A percentile compares a stretch with the other conserved stretches of the same genome.
phyloP scores from a whole-genome alignment of 495 filamentous ascomycete species.

The Trichoderma gamsii region DNA sequence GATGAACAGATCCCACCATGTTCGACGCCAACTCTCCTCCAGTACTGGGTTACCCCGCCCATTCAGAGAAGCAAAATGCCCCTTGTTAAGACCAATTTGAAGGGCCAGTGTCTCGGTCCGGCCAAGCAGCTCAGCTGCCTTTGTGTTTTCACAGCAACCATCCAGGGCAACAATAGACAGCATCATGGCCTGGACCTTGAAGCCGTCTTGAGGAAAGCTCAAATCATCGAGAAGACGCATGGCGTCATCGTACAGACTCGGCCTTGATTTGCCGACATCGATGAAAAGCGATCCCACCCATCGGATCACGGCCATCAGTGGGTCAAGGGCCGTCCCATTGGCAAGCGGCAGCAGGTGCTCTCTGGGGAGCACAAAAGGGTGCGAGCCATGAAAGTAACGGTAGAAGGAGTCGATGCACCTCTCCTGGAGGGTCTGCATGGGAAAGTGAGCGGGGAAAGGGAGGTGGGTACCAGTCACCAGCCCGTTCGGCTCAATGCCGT shows the following conservation, averaged over 20 bases:
- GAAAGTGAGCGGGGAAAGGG: conserved; percentile 5
- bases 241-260: conserved; percentile 52
- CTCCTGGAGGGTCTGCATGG: conserved; percentile 34
- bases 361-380: conserved; percentile 59
- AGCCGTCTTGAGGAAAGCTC: conserved; percentile 52
- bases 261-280: conserved; percentile 43
- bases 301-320: conserved; percentile 56
- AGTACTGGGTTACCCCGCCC: conserved; percentile 43
- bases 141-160: conserved; percentile 61
- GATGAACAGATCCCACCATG: conserved; percentile 88
- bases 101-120: conserved; percentile 64
- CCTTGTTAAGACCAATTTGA: conserved; percentile 67
- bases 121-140: conserved; percentile 59
- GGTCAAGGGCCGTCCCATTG: conserved; percentile 19
- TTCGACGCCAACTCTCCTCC: conserved; percentile 73
- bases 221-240: conserved; percentile 46
- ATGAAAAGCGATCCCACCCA: conserved; percentile 62
- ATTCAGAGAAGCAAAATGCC: conserved; percentile 41
- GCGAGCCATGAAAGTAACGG: conserved; percentile 60
- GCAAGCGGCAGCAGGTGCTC: conserved; percentile 38
- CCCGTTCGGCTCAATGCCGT: conserved; percentile 26
- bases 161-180: conserved; percentile 73
- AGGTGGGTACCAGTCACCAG: conserved; percentile 21
- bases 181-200: conserved; percentile 69
- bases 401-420: conserved; percentile 53